phyloP scores from a whole-genome alignment of 1,139 yeast species.

The Nakaseomyces kungkrabaensis region DNA sequence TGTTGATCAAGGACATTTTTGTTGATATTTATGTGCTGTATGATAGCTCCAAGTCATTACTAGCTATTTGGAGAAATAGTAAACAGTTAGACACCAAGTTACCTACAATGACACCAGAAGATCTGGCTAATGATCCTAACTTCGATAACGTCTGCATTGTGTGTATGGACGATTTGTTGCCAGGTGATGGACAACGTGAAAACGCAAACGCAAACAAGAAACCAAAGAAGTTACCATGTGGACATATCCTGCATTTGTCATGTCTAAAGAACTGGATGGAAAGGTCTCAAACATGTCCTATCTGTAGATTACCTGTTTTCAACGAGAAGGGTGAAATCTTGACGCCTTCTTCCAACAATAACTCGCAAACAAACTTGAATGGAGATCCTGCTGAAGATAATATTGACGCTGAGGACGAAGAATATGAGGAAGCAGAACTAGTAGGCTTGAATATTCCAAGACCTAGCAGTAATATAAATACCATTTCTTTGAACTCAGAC shows the following conservation, averaged over 20 bases:
- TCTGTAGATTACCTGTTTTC: conserved; percentile 72
- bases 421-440: background rate
- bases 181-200: conserved; percentile 8
- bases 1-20: conserved; percentile 59
- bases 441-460: background rate
- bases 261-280: conserved; percentile 92
- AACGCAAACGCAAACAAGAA: conserved; percentile 10
- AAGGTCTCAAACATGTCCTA: conserved; percentile 84
- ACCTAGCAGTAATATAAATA: background rate
- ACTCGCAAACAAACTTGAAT: background rate
- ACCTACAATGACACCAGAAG: conserved; percentile 49
- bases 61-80: conserved; percentile 50
- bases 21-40: conserved; percentile 42
- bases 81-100: conserved; percentile 57
- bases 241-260: conserved; percentile 82
- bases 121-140: conserved; percentile 48
- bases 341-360: background rate
- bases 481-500: background rate
- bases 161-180: conserved; percentile 29
- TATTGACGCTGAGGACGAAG: background rate
- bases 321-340: conserved; percentile 20
- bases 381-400: background rate
- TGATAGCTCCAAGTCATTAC: conserved; percentile 43
- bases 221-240: conserved; percentile 74
- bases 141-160: conserved; percentile 40